Evolutionary conservation across 495 filamentous ascomycete genomes (phyloP), one percentile per base, ranked within the genome.

Genomic region (Penicillium verhagenii): DNA sequence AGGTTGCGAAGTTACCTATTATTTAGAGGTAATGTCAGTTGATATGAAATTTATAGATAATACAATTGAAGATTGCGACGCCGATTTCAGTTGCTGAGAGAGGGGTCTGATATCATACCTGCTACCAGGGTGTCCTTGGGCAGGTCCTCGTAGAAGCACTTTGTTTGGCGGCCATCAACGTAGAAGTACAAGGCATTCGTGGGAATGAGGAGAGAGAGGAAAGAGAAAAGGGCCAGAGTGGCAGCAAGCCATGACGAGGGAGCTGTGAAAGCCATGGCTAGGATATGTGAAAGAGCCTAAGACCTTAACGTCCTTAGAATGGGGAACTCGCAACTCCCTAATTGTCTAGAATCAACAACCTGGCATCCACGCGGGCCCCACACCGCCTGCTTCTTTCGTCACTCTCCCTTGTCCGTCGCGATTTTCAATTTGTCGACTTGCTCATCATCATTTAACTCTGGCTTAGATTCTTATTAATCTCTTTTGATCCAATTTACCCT

Each of bases 111-210:
- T 24, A n/a, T 16, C 79, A 54, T 78, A 90, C 87, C 94, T 38
- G 96, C 92, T 45, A 98, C 93, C 13, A 98, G 75, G 2, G 94
- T 98, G 75, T 97, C 95, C 77, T 97, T 96, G 45, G 92, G 95
- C 42, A 98, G 83, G 73, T 97, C 95, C 79, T 98, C 94, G 75
- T 88, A 96, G 85, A 98, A 97, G 75, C 94, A 98, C 59, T 79
- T 76, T 45, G 70, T 65, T 64, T 78, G 71, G 14, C 83, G 81
- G 59, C 87, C 88, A 65, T 97, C 92, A 71, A 97, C 85, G 79
- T 90, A 97, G 82, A 98, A 96, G 83, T 96, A 92, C 52, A 98
- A 84, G 35, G 90, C 91, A 57, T 90, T 85, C 44, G 86, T 82
- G 23, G 86, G 87, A 14, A 79, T 47, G 16, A 83, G 66, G 11